Base-by-base conservation (phyloP, 768 basidiomycete genomes). In the Cubamyces lactineus region DNA sequence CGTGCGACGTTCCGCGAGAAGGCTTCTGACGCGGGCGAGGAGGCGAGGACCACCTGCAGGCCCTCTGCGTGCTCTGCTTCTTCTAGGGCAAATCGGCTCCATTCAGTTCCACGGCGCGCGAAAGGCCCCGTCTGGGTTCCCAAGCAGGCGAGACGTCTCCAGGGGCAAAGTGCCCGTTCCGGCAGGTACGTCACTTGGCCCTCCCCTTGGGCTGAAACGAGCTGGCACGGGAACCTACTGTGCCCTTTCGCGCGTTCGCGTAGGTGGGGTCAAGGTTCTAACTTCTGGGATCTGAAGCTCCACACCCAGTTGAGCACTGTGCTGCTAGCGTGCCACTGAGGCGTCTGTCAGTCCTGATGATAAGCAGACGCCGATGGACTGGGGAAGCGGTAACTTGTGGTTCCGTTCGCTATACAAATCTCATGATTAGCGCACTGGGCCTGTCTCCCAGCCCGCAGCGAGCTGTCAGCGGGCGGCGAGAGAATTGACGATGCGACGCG, bases 81-180 rank as follows among this genome's bases (percentile, higher is more conserved):
- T 52, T 40, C 49, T 23, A 56, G 54, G 61, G 61, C 28, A 57
- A 40, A 52, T 53, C 55, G 49, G 49, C 26, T 43, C 54, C 54
- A 56, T 55, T 48, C n/a, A 54, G 38, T 49, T 26, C 51, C 16
- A 8, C 49, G 19, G 9, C 50, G 42, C 50, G 34, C 34, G 16
- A 53, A 39, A 17, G 50, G 26, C 28, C 48, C 61, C 53, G 54
- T 28, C 41, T 40, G 41, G n/a, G 9, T 57, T 55, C 54, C 43
- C 61, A 57, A 55, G 60, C 48, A 41, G 47, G 39, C 39, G 47
- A 9, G 47, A 39, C 26, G 60, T 61, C 53, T 19, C 60, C 53
- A 55, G 60, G 53, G 54, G 48, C 61, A 45, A 9, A 30, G 28
- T 15, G 48, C 48, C 17, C 26, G 2, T 28, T 49, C 21, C 16